Base-by-base conservation (phyloP, 202 grass and related monocot species). In the Zizania palustris region DNA sequence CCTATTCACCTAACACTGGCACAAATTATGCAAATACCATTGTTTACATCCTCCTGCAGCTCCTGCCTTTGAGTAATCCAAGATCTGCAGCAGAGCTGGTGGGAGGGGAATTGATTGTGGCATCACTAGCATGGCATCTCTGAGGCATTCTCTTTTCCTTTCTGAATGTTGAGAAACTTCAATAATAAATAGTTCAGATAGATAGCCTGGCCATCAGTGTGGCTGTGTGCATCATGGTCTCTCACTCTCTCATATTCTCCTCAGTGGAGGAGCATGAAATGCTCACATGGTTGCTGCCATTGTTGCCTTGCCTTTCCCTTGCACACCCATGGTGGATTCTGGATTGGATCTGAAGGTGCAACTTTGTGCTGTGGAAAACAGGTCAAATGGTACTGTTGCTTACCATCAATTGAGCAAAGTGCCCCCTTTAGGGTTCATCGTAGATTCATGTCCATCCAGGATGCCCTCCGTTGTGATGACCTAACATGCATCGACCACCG, bases 271-370 rank as follows among this genome's bases (percentile, higher is more conserved):
- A 60, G 63, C 81, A 63, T 45, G 72, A 73, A 10, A 12, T 58
- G 40, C 12, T 9, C 85, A 83, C 85, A 74, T 87, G 68, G 74
- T 45, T 48, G 53, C 28, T 33, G 44, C 3, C 63, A 79, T 79
- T 79, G 64, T 86, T 74, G 81, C 35, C 9, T 67, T 65, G 49
- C 38, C 40, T 69, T 60, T 61, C 35, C 35, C 39, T 59, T 58
- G 71, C 78, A 4, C 15, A 46, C 11, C 65, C 51, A 33, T 15
- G 58, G 11, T 48, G 81, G 73, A 67, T 74, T 28, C 28, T 37
- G 63, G 78, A 79, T 87, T 64, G 55, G 75, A 88, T 83, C 80
- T 73, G 60, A 50, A 75, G 74, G 69, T 61, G 21, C 16, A 45
- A 4, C 56, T 55, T 63, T 77, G 55, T 62, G n/a, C 7, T 15